Evolutionary conservation across 345 rosid species (phyloP), one percentile per base, ranked within the genome.

Genomic region (Physaria fendleri): DNA sequence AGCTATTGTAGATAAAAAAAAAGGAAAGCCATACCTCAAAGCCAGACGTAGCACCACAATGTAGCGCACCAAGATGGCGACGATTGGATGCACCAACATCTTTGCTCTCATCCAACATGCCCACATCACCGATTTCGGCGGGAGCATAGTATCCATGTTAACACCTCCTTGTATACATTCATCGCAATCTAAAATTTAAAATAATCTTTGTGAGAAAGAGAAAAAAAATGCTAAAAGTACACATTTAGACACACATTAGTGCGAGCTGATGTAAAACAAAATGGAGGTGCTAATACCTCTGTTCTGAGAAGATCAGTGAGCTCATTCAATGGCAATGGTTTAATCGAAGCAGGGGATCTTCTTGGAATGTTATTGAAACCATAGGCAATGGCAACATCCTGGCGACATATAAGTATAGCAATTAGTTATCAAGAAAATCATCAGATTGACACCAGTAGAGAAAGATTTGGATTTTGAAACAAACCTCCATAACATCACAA

Each of bases 381-480:
- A 78, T 83, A 87, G 49, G 97, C 97, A 76, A 88, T 88, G 47
- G 95, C 99, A 63, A 93, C 94, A 73, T 93, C 97, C 99, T 93
- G 66, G 21, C 14, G 40, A 59, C 58, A 73, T 23, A 45, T 23
- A 66, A 29, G 48, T 15, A 15, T 22, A 24, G 3, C 23, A 18
- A 59, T 41, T 49, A 30, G 46, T 34, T 25, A 6, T n/a, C 38
- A 12, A 14, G 15, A 47, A 24, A 46, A 21, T 46, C 47, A 56
- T 32, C 15, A 21, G n/a, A 53, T 32, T 1, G 17, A 27, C 14
- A 34, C 13, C 23, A 32, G 37, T 14, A 13, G 12, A 40, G n/a
- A n/a, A n/a, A 18, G 45, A 12, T 47, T 39, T 9, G 18, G 35
- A 14, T 23, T 62, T 33, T 8, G 17, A 42, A 38, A 53, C 21